A percentile compares a stretch with the other conserved stretches of the same genome.
Conservation (phyloP, 257 asterid genomes). For the Nyctanthes arbortristis region DNA sequence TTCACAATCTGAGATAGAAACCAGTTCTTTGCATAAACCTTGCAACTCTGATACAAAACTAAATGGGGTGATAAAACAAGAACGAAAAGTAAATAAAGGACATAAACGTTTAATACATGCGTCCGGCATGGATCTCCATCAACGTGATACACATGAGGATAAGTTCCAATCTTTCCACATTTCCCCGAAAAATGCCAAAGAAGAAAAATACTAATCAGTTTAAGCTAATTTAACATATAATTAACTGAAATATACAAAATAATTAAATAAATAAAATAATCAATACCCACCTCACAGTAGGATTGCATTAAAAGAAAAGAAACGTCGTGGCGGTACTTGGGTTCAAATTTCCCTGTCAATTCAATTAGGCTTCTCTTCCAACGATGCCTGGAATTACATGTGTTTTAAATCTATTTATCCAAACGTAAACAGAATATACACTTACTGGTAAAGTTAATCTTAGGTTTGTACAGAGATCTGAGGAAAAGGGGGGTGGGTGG, state of each 20-base stretch:
- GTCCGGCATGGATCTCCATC: conserved; percentile 66
- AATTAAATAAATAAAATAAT: background rate
- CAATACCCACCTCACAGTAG: conserved; percentile 57
- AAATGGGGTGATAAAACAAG: background rate
- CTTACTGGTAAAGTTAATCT: background rate
- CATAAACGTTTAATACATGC: conserved; percentile 51
- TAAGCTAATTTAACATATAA: background rate
- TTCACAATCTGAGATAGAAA: background rate
- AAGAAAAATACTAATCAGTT: background rate
- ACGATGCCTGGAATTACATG: conserved; percentile 40
- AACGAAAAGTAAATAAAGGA: background rate
- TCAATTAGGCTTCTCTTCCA: conserved; percentile 75
- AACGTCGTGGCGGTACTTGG: conserved; percentile 54
- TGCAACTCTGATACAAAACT: background rate
- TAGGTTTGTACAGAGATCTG: conserved; percentile 8
- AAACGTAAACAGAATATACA: background rate
- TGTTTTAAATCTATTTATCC: background rate
- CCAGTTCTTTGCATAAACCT: background rate
- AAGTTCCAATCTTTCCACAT: conserved; percentile 48
- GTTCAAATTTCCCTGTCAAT: conserved; percentile 65
- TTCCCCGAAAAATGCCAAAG: conserved; percentile 14
- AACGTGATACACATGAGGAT: conserved; percentile 77
- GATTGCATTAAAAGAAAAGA: conserved; percentile 59
- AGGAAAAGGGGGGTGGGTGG: too few species aligned
- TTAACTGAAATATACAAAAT: background rate